Base-by-base conservation (phyloP, 345 rosid genomes). In the Corymbia maculata region DNA sequence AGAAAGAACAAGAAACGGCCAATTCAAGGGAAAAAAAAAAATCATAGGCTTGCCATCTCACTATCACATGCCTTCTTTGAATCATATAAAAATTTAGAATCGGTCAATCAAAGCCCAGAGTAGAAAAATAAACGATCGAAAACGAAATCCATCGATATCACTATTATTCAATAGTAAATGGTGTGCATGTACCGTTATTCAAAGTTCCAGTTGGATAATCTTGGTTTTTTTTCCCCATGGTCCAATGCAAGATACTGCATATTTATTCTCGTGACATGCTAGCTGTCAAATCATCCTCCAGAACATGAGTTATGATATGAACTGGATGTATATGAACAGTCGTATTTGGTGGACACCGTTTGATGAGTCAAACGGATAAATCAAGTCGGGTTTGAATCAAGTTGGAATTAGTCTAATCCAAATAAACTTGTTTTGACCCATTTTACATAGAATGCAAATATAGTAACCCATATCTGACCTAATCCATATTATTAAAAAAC, bases 321-420 rank as follows among this genome's bases (percentile, higher is more conserved):
- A 70, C 47, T 24, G 13, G 13, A 42, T 36, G 8, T 3, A 42
- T 42, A 44, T 21, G 84, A 75, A 42, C 24, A 24, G 26, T 75
- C 13, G 12, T 42, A 9, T 36, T 75, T 42, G 47, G 26, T 26
- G 9, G 13, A 57, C n/a, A 4, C 24, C 13, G 5, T 13, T n/a
- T n/a, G n/a, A n/a, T n/a, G n/a, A n/a, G n/a, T n/a, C n/a, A 55
- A 55, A 55, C 13, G 2, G 0, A 55, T 22, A 0, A 55, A 12
- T 22, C 28, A 55, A 55, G 61, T 55, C 0, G 6, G 61, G 13
- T 55, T 55, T 55, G 28, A 12, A 1, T 55, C 13, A 55, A 4
- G 28, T 55, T 28, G 28, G 24, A 55, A 55, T 21, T 55, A 1
- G 0, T 55, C 24, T 6, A 1, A 55, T 21, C 61, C 6, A 55